Base-by-base conservation (phyloP, 345 rosid species). In the Eucalyptus erythrocorys region DNA sequence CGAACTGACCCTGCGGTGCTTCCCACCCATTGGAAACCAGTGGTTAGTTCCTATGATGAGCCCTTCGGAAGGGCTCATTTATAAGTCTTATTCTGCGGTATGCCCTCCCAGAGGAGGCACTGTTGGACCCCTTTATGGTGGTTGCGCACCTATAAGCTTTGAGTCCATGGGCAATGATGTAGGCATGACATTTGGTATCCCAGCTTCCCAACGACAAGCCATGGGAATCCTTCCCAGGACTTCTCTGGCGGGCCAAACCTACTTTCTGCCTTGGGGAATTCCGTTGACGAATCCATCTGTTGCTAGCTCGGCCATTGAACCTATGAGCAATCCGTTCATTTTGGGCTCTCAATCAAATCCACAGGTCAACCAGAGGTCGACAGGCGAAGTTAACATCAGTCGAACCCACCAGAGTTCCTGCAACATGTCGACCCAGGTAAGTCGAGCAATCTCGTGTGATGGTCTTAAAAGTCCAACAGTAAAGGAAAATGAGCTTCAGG, bases 31-130 rank as follows among this genome's bases (percentile, higher is more conserved):
- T 57, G 90, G 95, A 88, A 93, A 95, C 61, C 99, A 94, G 76
- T 96, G 99, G 98, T 88, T 97, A 90, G 87, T 97, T 90, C 99
- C 99, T 71, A 93, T 97, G 47, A 96, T 97, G 96, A 94, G 98
- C 66, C 98, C 98, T 48, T 94, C 96, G 1, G 99, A 97, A 94
- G 99, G 99, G 87, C 96, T 97, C 50, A 87, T 96, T 88, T 96
- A 94, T 92, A 97, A 96, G 92, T 98, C 99, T n/a, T 96, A 94
- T 88, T 86, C 94, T 22, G 95, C 93, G 50, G 97, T 93, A 86
- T 90, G 90, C 84, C 88, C 91, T 79, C 34, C 95, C 1, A 88
- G 49, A 47, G 42, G 87, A 66, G 45, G 55, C 27, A 16, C 68
- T 87, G 43, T 61, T 45, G 42, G 42, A 87, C 55, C 88, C 21